Evolutionary conservation across 2,329 filamentous ascomycete species (phyloP), one percentile per base, ranked within the genome.

Genomic region (Alternaria rosae): DNA sequence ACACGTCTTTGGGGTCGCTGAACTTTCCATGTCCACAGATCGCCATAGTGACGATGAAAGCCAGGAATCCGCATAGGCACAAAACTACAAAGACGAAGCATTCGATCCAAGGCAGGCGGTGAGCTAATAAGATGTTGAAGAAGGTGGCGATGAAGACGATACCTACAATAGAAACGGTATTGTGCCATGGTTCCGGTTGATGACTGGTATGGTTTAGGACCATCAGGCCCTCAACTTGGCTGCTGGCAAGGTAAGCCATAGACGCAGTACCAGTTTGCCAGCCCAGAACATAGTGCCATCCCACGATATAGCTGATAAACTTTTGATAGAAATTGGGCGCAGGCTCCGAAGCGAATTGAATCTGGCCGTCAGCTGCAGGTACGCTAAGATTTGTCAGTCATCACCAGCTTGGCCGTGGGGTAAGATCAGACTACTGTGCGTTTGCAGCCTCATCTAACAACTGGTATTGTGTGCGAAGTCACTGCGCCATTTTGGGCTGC

Each of bases 51-150:
- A 84, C 79, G 10, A 85, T 64, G 60, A 85, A 78, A 3, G 79
- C 82, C 61, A 85, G 81, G 64, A 85, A 82, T 4, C 83, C 84
- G 17, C 81, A 65, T 23, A 85, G 70, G 59, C 86, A 83, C 5
- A 85, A 55, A 13, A 82, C 72, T 7, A 85, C 68, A n/a, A n/a
- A n/a, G 13, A 82, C 75, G n/a, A 68, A 35, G 9, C 61, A 50
- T 53, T 72, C 66, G 45, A 71, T 57, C 17, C 61, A 79, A 78
- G 70, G 80, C 71, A 53, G 77, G n/a, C 61, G 59, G 51, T 76
- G 78, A 20, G 76, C 76, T 3, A 81, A 61, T 6, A 79, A 52
- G n/a, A 78, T 79, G 58, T 82, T 80, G 12, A 30, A 38, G 4
- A 82, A 78, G 35, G 82, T 73, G 81, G 20, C 82, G 61, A 70